Conservation (phyloP, 2,329 filamentous ascomycete species). For the Elsinoe fawcettii region DNA sequence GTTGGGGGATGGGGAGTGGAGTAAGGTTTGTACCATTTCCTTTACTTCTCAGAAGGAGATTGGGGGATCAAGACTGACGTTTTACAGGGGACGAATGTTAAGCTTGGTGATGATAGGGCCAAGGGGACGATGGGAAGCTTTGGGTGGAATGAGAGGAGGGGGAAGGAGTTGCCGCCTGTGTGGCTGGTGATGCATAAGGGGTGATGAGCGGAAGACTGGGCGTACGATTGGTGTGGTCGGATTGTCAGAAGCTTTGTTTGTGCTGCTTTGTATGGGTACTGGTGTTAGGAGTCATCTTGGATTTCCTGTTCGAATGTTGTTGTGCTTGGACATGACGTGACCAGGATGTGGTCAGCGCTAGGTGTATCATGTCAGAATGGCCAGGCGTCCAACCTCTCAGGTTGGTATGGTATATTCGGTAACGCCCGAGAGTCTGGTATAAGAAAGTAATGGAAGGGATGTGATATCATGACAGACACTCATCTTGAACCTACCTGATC, state of each 20-base stretch:
- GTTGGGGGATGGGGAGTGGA: conserved; percentile 25
- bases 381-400: neutral
- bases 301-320: neutral
- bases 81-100: conserved; percentile 25
- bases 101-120: conserved; percentile 25
- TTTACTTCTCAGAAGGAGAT: neutral
- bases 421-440: neutral
- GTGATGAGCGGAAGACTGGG: conserved; percentile 14
- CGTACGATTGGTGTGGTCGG: neutral
- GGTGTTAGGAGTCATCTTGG: neutral
- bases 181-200: conserved; percentile 29
- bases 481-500: neutral
- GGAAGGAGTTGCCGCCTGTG: conserved; percentile 27
- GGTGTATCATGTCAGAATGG: neutral
- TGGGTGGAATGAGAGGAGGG: conserved; percentile 29
- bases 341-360: neutral
- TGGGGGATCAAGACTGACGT: neutral
- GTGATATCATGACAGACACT: too few relatives aligned
- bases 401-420: neutral
- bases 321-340: neutral
- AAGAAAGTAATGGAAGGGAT: neutral
- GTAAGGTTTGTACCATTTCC: conserved; percentile 22
- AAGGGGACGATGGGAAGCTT: conserved; percentile 24
- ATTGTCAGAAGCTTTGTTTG: neutral
- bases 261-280: neutral